These are phyloP conservation scores for Metschnikowia peoriensis DNA, from an alignment of 805 yeast species.

Conservation along the genomic window DNA sequence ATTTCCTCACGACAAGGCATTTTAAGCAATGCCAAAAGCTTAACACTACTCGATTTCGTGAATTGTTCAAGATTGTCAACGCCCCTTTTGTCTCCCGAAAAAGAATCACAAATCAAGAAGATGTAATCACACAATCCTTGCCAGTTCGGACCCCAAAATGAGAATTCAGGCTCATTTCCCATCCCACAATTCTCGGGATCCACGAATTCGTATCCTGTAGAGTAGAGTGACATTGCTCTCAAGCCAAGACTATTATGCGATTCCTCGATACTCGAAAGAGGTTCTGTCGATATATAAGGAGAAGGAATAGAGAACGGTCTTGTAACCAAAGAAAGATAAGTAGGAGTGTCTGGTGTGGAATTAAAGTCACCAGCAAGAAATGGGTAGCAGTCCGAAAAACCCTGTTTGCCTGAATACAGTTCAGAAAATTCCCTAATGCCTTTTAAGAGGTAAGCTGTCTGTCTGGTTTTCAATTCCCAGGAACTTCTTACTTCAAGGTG, in stretches of 20 bases:
- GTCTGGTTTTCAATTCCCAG: neutral
- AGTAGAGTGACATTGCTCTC: constrained; percentile 4
- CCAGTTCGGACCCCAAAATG: constrained; percentile 2
- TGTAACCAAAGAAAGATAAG: constrained; percentile 2
- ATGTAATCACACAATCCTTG: constrained; percentile 4
- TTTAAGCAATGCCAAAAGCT: constrained; percentile 6
- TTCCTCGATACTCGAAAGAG: neutral
- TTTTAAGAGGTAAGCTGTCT: neutral
- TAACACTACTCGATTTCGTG: neutral
- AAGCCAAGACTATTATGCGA: neutral
- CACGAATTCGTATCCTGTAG: constrained; percentile 1
- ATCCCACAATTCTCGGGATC: constrained; percentile 32
- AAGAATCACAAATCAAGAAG: constrained; percentile 1
- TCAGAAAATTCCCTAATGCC: neutral
- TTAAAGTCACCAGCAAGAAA: constrained; percentile 7
- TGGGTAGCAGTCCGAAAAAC: constrained; percentile 1
- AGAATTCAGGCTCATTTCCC: neutral
- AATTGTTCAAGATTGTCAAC: neutral
- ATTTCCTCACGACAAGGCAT: constrained; percentile 2
- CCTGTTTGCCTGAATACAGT: neutral
- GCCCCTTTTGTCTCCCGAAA: neutral
- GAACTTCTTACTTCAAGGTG: neutral
- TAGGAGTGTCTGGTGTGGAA: neutral
- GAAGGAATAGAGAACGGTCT: neutral
- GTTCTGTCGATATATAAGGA: no score